These are phyloP conservation scores for Letharia lupina DNA, from an alignment of 495 filamentous ascomycete genomes.

Conservation along the genomic window DNA sequence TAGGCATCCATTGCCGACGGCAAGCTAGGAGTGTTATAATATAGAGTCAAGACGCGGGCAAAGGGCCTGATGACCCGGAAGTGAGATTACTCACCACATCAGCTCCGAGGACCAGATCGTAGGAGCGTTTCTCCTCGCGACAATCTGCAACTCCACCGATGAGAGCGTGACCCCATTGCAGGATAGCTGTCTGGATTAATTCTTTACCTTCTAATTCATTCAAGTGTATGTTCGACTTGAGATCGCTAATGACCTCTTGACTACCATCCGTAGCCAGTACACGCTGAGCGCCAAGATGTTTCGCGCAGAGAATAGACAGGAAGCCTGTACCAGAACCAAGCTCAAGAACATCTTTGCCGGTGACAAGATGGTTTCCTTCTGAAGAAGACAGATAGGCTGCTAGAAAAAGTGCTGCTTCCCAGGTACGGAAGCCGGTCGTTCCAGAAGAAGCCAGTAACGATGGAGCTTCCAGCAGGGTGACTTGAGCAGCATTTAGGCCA, in stretches of 20 bases:
- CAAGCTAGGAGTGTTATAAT: background rate
- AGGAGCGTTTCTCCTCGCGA: conserved; percentile 21
- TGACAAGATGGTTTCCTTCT: conserved; percentile 37
- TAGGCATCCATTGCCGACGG: background rate
- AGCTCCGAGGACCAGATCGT: conserved; percentile 35
- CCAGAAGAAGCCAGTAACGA: conserved; percentile 63
- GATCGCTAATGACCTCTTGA: conserved; percentile 56
- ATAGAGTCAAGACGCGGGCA: background rate
- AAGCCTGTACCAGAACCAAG: conserved; percentile 86
- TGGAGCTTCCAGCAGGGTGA: conserved; percentile 64
- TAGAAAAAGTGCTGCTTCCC: conserved; percentile 87
- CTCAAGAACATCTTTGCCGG: conserved; percentile 63
- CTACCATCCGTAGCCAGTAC: conserved; percentile 79
- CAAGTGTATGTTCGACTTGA: conserved; percentile 57
- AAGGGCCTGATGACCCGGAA: background rate
- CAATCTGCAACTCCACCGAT: conserved; percentile 22
- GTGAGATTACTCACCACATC: conserved; percentile 33
- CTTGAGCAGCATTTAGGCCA: conserved; percentile 24
- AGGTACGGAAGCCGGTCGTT: conserved; percentile 83
- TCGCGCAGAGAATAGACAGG: conserved; percentile 71
- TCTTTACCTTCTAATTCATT: conserved; percentile 49
- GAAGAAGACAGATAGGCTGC: conserved; percentile 57
- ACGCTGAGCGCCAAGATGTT: conserved; percentile 52
- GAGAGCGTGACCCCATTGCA: conserved; percentile 54
- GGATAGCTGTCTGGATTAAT: conserved; percentile 38